Base-by-base conservation (phyloP, 2,329 filamentous ascomycete genomes). In the Colletotrichum cereale region DNA sequence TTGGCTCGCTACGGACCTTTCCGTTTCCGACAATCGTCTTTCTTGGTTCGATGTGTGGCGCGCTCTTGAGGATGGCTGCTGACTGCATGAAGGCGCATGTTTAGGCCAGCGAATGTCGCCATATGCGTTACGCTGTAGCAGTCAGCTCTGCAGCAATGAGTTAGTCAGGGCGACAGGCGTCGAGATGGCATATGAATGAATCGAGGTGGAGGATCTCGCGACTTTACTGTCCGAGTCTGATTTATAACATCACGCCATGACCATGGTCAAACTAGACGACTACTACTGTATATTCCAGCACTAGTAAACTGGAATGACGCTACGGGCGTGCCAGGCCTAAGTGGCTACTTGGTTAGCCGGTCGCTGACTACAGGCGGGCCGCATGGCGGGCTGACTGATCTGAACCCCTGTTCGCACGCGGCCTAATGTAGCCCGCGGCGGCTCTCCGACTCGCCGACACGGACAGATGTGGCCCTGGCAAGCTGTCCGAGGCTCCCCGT, bases 381-480 rank as follows among this genome's bases (percentile, higher is more conserved):
- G 31, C 62, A 66, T 29, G 5, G 4, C n/a, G 16, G 18, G 26
- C 14, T 12, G 47, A 16, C 44, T 48, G 48, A 69, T 66, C 18
- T 36, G 26, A 56, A 26, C 53, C 62, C 62, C 62, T 66, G 47
- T 18, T n/a, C 26, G 3, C 36, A 34, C 42, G 12, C 60, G 66
- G 61, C 18, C 66, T 24, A 58, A 58, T 44, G 50, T 52, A 36
- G 29, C 34, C n/a, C 48, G 38, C 42, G 34, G 31, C 38, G 53
- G 53, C 24, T 53, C 62, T 55, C 62, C 53, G 62, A 60, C 62
- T 58, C 53, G 53, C 66, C 62, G 66, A 69, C 62, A 18, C 55
- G 16, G 60, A 16, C 44, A 24, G 44, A 62, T 62, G 42, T 26
- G 10, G 11, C 42, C 16, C 42, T 36, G 44, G 42, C 21, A 61